Conservation (phyloP, 495 filamentous ascomycete genomes). For the Penicillium flavigenum region DNA sequence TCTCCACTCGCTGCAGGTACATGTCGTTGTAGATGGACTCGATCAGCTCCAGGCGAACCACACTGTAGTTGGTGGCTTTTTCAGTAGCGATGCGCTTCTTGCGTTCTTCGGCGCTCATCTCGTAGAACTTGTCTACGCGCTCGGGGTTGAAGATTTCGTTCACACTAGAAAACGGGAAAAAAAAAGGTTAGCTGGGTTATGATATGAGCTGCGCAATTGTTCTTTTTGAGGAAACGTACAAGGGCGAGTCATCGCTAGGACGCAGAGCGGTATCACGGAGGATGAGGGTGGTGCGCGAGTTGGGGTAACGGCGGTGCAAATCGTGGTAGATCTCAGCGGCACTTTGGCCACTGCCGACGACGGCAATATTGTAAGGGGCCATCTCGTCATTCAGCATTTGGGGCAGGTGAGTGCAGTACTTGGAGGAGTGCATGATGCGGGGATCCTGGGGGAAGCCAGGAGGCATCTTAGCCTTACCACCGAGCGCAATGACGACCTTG, state of each 20-base stretch:
- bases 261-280: constrained; percentile 77
- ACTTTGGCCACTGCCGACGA: constrained; percentile 87
- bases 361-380: constrained; percentile 67
- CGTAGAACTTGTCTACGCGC: constrained; percentile 71
- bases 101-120: constrained; percentile 60
- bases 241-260: constrained; percentile 93
- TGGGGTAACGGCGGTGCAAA: constrained; percentile 76
- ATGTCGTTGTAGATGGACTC: constrained; percentile 81
- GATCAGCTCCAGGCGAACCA: constrained; percentile 83
- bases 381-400: constrained; percentile 57
- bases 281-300: constrained; percentile 70
- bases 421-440: constrained; percentile 84
- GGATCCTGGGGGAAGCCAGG: constrained; percentile 61
- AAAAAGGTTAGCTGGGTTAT: not conserved
- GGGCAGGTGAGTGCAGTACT: constrained; percentile 67
- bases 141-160: constrained; percentile 95
- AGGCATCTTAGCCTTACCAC: constrained; percentile 78
- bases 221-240: constrained; percentile 57
- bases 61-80: constrained; percentile 86
- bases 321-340: constrained; percentile 95
- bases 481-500: constrained; percentile 84
- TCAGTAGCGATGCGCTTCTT: constrained; percentile 61
- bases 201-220: not conserved
- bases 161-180: constrained; percentile 55
- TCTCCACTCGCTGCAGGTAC: constrained; percentile 77